Evolutionary conservation across 2,329 filamentous ascomycete genomes (phyloP), one percentile per base, ranked within the genome.

Genomic region (Aspergillus sp.): DNA sequence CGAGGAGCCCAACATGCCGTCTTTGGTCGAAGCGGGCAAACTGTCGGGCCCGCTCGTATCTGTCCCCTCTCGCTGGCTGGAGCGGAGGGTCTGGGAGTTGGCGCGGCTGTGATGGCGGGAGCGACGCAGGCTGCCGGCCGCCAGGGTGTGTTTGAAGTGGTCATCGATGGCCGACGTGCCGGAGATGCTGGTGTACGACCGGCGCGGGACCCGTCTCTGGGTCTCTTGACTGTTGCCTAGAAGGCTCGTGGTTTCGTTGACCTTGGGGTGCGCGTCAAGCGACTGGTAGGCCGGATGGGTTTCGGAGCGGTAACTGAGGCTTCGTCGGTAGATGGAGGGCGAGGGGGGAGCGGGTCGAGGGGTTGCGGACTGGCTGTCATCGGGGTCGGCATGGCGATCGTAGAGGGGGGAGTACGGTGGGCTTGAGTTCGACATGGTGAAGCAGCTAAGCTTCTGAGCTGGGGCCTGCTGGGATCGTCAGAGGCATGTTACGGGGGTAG

Each of bases 1-100:
- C 7, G 82, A 61, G 4, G 76, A 79, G 20, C 69, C 64, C 49
- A 79, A 82, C 33, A 62, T 34, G 4, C 41, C 49, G 47, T 54
- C 48, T 69, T 72, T 41, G 69, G 66, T 48, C 72, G 78, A 36
- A 2, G 47, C 39, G 5, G 45, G 39, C 5, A 44, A 3, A 26
- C 50, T 52, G 13, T 45, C 44, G 3, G 34, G 35, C 6, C 34
- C 37, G 63, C 66, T 35, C 45, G 52, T 44, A 83, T 65, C 33
- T 75, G 80, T 38, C 71, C 72, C 37, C 74, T 72, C 15, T 83
- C 65, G 50, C 3, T 50, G 52, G 31, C 49, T 54, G 8, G 57
- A 41, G 12, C 81, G 73, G 25, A 71, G 65, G 12, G 54, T 58
- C 36, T 66, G 63, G 0, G 71, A 74, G 36, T 64, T 65, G 5